Conservation (phyloP, 768 basidiomycete genomes). For the Xanthoconium purpureum region DNA sequence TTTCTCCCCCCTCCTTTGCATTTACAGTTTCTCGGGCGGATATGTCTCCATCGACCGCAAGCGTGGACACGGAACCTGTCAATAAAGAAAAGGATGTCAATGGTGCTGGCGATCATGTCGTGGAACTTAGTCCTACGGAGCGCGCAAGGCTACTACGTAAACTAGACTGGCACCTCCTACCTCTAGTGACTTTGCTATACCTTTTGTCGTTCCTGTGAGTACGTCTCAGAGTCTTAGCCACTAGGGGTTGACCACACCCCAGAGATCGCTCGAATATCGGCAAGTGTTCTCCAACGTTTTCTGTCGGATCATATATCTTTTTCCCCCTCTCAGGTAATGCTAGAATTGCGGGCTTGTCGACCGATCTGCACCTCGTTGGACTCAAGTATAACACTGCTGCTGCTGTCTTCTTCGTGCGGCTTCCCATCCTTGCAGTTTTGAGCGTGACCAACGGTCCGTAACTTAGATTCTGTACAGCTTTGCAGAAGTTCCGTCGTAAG, state of each 20-base stretch:
- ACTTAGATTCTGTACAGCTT: conserved; percentile 36
- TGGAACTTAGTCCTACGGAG: conserved; percentile 16
- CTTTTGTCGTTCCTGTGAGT: conserved; percentile 47
- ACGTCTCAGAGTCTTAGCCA: background rate
- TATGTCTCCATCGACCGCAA: conserved; percentile 20
- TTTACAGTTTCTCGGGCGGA: background rate
- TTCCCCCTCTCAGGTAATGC: conserved; percentile 35
- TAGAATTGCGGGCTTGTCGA: conserved; percentile 43
- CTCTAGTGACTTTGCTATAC: conserved; percentile 44
- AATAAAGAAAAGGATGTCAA: conserved; percentile 13
- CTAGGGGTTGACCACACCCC: background rate
- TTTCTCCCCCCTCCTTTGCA: background rate
- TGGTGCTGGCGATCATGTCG: background rate
- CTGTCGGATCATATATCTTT: background rate
- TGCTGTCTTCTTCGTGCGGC: conserved; percentile 37
- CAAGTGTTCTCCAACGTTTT: conserved; percentile 13
- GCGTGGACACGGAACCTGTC: conserved; percentile 4
- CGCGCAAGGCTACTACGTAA: conserved; percentile 37
- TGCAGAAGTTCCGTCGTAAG: conserved; percentile 39
- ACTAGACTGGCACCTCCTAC: conserved; percentile 43
- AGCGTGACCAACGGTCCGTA: background rate
- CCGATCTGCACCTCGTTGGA: conserved; percentile 35
- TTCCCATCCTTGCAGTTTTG: background rate
- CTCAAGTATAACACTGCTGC: conserved; percentile 37
- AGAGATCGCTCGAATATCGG: conserved; percentile 48